Evolutionary conservation across 202 grass and related monocot species (phyloP), one percentile per base, ranked within the genome.

Genomic region (Panicum virgatum): DNA sequence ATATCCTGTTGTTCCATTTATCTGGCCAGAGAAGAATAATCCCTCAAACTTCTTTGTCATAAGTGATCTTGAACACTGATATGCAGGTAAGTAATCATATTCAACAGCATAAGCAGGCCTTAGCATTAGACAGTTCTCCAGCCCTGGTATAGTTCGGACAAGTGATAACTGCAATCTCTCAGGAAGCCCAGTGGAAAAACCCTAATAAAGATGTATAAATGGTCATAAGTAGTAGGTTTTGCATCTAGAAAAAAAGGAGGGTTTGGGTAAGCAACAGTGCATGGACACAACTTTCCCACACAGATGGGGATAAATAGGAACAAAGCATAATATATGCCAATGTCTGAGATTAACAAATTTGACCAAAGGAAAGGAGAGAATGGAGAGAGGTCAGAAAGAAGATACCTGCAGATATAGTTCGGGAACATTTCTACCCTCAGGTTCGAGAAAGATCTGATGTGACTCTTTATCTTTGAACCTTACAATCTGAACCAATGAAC

Each of bases 1-100:
- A 85, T 99, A 99, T 61, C 96, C 96, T 67, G 96, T 99, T 72
- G 96, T 99, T 83, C 96, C 96, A 60, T 99, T 99, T 72, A 99
- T 96, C 87, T 99, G 96, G 47, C 96, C 93, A 75, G 96, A 99
- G 87, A 99, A 99, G 83, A 99, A 99, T 72, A 99, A 85, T 20
- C 96, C 96, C 83, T 89, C 80, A 50, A 96, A 73, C 63, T 87
- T 99, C 88, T 99, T 96, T 54, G 93, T 99, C 96, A 99, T 99
- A 80, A 99, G 93, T 27, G 93, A 93, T 90, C 96, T 96, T 78
- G 96, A 99, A 77, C 96, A 99, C 66, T 94, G 96, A 80, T 99
- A 85, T 51, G 96, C 96, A 62, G 93, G 96, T 62, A 96, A 90
- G 54, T 88, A 99, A 71, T 99, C 96, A 75, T 99, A 99, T 87